A percentile compares a stretch with the other conserved stretches of the same genome.
phyloP scores from a whole-genome alignment of 768 basidiomycete genomes.

The Suillus paluster region DNA sequence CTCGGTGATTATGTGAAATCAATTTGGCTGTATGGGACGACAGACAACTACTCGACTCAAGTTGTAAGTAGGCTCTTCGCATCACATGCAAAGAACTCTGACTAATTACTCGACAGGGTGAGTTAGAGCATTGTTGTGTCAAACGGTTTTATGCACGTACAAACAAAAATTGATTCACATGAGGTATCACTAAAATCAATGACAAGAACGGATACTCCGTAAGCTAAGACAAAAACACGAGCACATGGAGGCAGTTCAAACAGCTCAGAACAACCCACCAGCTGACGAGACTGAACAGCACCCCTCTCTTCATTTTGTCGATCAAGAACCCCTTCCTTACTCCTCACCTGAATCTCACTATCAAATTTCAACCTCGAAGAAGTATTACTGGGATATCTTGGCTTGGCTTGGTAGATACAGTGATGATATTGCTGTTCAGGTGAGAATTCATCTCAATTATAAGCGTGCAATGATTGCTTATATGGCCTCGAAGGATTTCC shows the following conservation, averaged over 20 bases:
- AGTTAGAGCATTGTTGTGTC: conserved; percentile 39
- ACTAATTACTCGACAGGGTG: conserved; percentile 31
- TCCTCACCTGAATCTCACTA: conserved; percentile 15
- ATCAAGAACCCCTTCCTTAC: conserved; percentile 14
- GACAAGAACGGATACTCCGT: conserved; percentile 13
- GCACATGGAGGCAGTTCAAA: neutral
- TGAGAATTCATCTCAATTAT: conserved; percentile 12
- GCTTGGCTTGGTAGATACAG: conserved; percentile 8
- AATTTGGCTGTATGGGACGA: conserved; percentile 36
- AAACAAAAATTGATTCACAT: conserved; percentile 35
- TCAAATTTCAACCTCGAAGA: conserved; percentile 21
- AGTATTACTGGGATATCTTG: conserved; percentile 8
- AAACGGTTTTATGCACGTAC: conserved; percentile 43
- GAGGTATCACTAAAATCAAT: conserved; percentile 35
- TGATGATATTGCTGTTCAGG: conserved; percentile 16
- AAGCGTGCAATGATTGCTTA: neutral
- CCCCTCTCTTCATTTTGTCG: conserved; percentile 10
- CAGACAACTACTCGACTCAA: conserved; percentile 43
- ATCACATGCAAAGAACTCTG: neutral
- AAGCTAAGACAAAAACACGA: conserved; percentile 4
- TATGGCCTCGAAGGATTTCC: conserved; percentile 23
- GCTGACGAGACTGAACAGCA: neutral
- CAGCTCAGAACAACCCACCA: neutral
- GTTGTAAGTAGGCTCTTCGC: conserved; percentile 24
- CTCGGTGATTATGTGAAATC: conserved; percentile 36